These are phyloP conservation scores for Komagataella populi DNA, from an alignment of 805 yeast genomes.

Conservation along the genomic window DNA sequence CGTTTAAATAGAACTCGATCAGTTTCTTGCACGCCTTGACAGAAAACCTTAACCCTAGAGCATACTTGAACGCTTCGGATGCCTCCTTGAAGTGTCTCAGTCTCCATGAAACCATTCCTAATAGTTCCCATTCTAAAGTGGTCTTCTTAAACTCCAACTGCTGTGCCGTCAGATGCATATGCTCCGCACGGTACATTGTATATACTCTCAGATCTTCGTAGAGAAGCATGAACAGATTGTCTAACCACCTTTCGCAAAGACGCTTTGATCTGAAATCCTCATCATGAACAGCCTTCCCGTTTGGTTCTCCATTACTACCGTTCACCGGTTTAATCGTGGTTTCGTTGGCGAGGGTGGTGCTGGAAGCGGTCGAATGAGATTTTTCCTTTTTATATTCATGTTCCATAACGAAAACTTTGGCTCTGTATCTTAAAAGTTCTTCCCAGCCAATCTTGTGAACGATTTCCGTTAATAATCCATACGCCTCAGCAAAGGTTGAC, in stretches of 20 bases:
- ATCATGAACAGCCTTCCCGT: conserved; percentile 2
- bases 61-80: conserved; percentile 65
- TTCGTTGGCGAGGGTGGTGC: neutral
- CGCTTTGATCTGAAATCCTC: conserved; percentile 46
- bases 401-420: conserved; percentile 56
- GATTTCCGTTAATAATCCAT: conserved; percentile 48
- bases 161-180: conserved; percentile 79
- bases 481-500: conserved; percentile 41
- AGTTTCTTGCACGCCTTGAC: conserved; percentile 68
- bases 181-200: conserved; percentile 90
- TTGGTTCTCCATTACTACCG: conserved; percentile 1
- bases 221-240: conserved; percentile 53
- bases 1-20: conserved; percentile 48
- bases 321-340: neutral
- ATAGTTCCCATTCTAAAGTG: conserved; percentile 83
- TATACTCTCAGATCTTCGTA: conserved; percentile 70
- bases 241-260: conserved; percentile 65
- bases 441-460: conserved; percentile 70
- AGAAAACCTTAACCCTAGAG: conserved; percentile 63
- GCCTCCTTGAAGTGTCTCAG: conserved; percentile 84
- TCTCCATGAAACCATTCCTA: conserved; percentile 78
- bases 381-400: conserved; percentile 37
- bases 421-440: conserved; percentile 39
- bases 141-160: conserved; percentile 65
- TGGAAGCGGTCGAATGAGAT: neutral